Evolutionary conservation across 129 eudicot species (phyloP), one percentile per base, ranked within the genome.

Genomic region (Flaveria bidentis): DNA sequence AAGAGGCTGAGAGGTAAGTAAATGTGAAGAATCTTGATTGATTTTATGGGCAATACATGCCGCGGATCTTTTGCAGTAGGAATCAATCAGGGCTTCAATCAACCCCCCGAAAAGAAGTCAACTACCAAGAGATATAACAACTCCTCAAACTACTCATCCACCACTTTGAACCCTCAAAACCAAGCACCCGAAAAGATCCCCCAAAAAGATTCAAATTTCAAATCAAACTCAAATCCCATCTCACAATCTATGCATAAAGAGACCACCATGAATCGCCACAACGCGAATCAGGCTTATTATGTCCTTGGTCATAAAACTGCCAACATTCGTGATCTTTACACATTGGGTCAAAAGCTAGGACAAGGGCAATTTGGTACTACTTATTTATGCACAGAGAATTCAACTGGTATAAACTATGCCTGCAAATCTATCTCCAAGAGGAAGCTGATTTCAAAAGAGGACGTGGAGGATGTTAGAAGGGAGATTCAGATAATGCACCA

Each of bases 401-500:
- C 89, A 64, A 90, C 96, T 0, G 88, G 85, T 44, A 55, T 23
- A 13, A 90, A 90, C 66, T 90, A 86, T 15, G 98, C 98, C 0
- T 92, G 98, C 77, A 92, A 92, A 76, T 90, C 98, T 28, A 92
- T 92, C 50, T 79, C 95, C 23, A 92, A 92, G 84, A 83, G 98
- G 85, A 92, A 90, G 83, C 65, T 92, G 80, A 90, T 90, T 69
- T 83, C 96, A 9, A 90, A 81, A 79, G 98, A 92, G 75, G 98
- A 92, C 51, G 91, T 90, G 16, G 96, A 90, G 77, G 98, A 90
- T 81, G 98, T 92, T 28, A 83, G 94, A 79, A 90, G 98, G 83
- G 98, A 92, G 87, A 88, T 92, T 85, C 98, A 92, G 85, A 92
- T 92, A 86, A 92, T 92, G 98, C 98, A 92, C 76, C 98, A 92